Evolutionary conservation across 2,329 filamentous ascomycete species (phyloP), one percentile per base, ranked within the genome.

Genomic region (Colletotrichum chrysophilum): DNA sequence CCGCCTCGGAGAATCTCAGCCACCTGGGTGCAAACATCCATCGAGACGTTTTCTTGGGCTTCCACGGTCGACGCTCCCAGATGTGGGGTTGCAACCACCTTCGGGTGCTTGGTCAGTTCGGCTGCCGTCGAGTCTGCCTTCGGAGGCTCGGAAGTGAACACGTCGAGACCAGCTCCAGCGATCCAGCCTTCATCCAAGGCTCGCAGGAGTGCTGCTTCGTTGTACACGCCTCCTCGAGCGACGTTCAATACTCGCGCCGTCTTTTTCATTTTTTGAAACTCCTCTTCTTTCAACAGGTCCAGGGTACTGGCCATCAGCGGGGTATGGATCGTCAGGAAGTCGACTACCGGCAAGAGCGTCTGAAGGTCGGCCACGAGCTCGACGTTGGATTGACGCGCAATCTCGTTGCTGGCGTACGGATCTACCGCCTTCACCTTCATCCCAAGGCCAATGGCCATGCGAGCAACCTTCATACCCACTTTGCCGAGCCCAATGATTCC

Each of bases 21-120:
- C 14, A 96, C 94, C 84, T 97, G 94, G 38, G 93, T 93, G 83
- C 94, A 96, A 10, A 96, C 95, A 79, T 96, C 95, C 77, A 96
- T 90, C 2, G 93, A 94, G 5, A 96, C 94, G 76, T 96, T 96
- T 80, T 96, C 94, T 82, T 97, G 94, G 0, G 95, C 95, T 87
- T 97, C 95, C 38, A 94, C 89, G 0, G 95, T 97, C 0, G 93
- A 95, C 0, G 95, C 95, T 9, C 94, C 94, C 0, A 97, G 88
- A 82, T 97, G 95, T 2, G 95, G 95, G 9, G 95, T 96, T 2
- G 92, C 92, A 3, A 96, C 92, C 1, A 95, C 94, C 78, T 91
- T 93, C 1, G 92, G 90, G 79, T 96, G 94, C 12, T 87, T 88
- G 72, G 94, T 90, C 10, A 97, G 87, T 60, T 88, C 88, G 13